Evolutionary conservation across 257 asterid species (phyloP).

Genomic region (Misopates orontium): DNA sequence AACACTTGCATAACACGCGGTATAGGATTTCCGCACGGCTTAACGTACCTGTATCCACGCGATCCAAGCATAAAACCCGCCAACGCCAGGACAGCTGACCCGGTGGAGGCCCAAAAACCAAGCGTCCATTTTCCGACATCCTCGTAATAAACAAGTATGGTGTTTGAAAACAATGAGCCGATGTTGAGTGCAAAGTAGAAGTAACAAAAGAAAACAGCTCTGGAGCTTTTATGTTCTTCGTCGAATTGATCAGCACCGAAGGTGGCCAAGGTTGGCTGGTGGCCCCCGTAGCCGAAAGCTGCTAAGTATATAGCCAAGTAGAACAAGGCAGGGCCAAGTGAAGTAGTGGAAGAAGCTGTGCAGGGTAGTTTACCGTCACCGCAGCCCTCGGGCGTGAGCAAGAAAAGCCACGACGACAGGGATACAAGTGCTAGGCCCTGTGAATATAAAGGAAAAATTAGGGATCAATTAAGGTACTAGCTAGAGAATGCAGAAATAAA

Average conservation of each 20-base stretch:
- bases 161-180: slow-evolving; percentile 72
- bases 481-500: not conserved
- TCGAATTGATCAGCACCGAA: slow-evolving; percentile 80
- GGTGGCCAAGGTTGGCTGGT: slow-evolving; percentile 82
- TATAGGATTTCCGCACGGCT: slow-evolving; percentile 69
- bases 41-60: slow-evolving; percentile 42
- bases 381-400: slow-evolving; percentile 66
- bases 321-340: slow-evolving; percentile 37
- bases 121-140: slow-evolving; percentile 68
- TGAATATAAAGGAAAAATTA: not conserved
- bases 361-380: slow-evolving; percentile 48
- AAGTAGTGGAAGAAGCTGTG: slow-evolving; percentile 17
- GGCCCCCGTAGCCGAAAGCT: slow-evolving; percentile 84
- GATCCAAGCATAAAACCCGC: slow-evolving; percentile 45
- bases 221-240: slow-evolving; percentile 36
- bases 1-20: slow-evolving; percentile 65
- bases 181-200: slow-evolving; percentile 73
- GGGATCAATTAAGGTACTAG: not conserved
- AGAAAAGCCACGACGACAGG: slow-evolving; percentile 50
- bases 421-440: slow-evolving; percentile 73
- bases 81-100: slow-evolving; percentile 48
- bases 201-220: slow-evolving; percentile 52
- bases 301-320: slow-evolving; percentile 69
- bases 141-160: slow-evolving; percentile 68
- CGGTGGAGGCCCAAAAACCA: slow-evolving; percentile 68